Evolutionary conservation across 73 alveolate genomes (phyloP).

Genomic region (Paramecium sonneborni): DNA sequence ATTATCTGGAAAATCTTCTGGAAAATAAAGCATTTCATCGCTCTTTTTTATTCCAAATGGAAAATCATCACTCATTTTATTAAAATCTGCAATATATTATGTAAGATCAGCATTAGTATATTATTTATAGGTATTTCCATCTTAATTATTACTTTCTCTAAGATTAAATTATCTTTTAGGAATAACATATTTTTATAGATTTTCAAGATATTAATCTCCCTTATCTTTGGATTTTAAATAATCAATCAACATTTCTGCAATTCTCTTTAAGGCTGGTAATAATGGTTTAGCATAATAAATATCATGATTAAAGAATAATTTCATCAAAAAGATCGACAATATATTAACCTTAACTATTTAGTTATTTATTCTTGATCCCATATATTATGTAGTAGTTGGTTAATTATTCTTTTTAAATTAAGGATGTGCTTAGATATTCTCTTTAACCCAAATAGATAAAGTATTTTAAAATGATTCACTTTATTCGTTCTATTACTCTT

Average conservation of each 20-base stretch:
- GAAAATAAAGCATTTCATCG: neutral
- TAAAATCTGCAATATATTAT: neutral
- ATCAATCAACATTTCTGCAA: constrained; percentile 1
- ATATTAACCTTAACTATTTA: neutral
- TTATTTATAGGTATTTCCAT: neutral
- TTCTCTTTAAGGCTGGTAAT: constrained; percentile 20
- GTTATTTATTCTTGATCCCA: neutral
- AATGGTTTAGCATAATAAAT: neutral
- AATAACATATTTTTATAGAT: neutral
- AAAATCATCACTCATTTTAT: neutral
- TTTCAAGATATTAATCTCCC: neutral
- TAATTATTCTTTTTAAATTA: neutral
- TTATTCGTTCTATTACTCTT: neutral
- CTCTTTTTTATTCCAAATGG: constrained; percentile 31
- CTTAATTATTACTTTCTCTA: neutral
- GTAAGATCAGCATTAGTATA: neutral
- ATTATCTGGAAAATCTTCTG: constrained; percentile 32
- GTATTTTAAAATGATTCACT: neutral
- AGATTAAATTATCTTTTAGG: neutral
- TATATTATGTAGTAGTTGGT: neutral
- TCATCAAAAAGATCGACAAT: neutral
- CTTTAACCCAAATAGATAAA: neutral
- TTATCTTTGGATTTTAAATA: constrained; percentile 2
- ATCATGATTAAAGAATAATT: constrained; percentile 33
- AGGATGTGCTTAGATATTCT: neutral